Evolutionary conservation across 352 stramenopile species (phyloP), one percentile per base, ranked within the genome.

Genomic region (Blastocystis sp.): DNA sequence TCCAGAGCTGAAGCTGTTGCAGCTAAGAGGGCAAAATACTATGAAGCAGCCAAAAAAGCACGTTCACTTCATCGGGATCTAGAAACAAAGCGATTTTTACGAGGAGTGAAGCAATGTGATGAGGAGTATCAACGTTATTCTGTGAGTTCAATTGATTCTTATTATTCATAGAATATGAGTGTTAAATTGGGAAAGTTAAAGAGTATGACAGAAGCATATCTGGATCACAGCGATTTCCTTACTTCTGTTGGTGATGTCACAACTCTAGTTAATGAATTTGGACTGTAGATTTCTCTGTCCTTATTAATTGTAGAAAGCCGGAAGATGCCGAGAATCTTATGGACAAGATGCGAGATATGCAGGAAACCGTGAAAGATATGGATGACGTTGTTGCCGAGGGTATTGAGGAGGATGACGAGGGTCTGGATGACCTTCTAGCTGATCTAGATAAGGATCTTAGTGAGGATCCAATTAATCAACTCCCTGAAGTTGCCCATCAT

Each of bases 181-280:
- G 11, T 43, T 43, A 74, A 74, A 27, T 46, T 74, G 29, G n/a
- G 4, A n/a, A 74, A 74, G 24, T 32, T 74, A 7, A 74, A 74
- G 63, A 74, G 42, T 51, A n/a, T 74, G 27, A 52, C 29, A n/a
- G 63, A 74, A 27, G 29, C 35, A n/a, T 74, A 74, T 43, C 0
- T 74, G 63, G 63, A 74, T 4, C 63, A 74, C 29, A 74, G 32
- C 19, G 63, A 74, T 43, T 74, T 52, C 24, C 12, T 74, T 14
- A 51, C n/a, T 11, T 74, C 63, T 49, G 63, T 74, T 21, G 9
- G 12, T 37, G 35, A 37, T 46, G 32, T 43, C 32, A 74, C 63
- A 1, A 24, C 35, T 21, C 32, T 74, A 46, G 51, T 74, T 37
- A 43, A 74, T n/a, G 16, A 51, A 21, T 74, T 51, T 51, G 63